Evolutionary conservation across 2,329 filamentous ascomycete species (phyloP), one percentile per base, ranked within the genome.

Genomic region (Dryadomyces quercus-mongolicae): DNA sequence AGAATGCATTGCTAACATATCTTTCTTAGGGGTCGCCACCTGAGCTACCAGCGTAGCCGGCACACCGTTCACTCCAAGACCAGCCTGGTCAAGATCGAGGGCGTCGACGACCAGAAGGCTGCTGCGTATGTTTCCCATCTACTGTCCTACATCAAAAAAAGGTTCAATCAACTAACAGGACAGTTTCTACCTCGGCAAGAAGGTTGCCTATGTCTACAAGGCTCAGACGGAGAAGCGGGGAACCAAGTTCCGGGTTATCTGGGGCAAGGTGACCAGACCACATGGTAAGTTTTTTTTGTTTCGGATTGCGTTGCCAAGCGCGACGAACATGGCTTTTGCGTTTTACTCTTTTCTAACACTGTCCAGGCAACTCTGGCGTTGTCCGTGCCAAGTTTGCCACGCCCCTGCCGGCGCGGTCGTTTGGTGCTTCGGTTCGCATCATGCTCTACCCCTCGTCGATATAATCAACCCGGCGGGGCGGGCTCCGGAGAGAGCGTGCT

Each of bases 371-470:
- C 86, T 95, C 88, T 66, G 93, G 93, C 70, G 88, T 96, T 70
- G 93, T 98, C 72, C 87, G 93, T 73, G 92, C 91, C 75, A 92
- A 95, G 78, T 98, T 98, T 85, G 79, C 86, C 74, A 82, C 83
- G 77, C 95, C 95, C 74, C 90, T 98, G 65, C 93, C 93, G 70
- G 84, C 93, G 68, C 91, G 91, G 81, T 90, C 88, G 71, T 96
- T 97, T 81, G 90, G 91, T 77, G 89, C 90, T 72, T 91, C 88
- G 68, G 87, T 95, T 78, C 86, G 91, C 76, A 83, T 95, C 76
- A 95, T 95, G 90, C 82, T 95, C 76, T 95, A 95, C 83, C 90
- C 90, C 75, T 94, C 89, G 71, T 90, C 88, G 79, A 93, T 96
- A 86, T 95, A 92, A 86, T 42, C 25, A 20, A 16, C 36, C 13